phyloP scores from a whole-genome alignment of 164 flowering plant species.

The Buxus sempervirens region DNA sequence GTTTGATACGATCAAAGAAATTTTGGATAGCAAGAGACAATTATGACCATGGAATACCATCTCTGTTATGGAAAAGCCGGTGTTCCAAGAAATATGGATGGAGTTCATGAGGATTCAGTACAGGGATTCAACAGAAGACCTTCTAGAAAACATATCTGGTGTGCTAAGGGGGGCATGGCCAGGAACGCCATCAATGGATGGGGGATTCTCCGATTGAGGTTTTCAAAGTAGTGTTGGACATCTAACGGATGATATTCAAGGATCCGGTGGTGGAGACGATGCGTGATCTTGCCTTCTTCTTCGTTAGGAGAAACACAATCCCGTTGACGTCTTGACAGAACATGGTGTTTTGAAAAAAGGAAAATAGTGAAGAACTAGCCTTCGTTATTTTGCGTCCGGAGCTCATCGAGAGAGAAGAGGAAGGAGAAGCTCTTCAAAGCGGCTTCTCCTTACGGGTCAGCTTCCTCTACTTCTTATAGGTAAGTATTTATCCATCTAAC shows the following conservation, averaged over 20 bases:
- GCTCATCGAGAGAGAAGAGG: no score
- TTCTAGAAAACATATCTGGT: slow-evolving; percentile 50
- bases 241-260: slow-evolving; percentile 81
- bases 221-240: slow-evolving; percentile 65
- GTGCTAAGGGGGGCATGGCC: slow-evolving; percentile 60
- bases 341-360: slow-evolving; percentile 47
- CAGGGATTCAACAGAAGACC: slow-evolving; percentile 43
- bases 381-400: neutral
- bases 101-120: slow-evolving; percentile 54
- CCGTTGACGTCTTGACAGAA: slow-evolving; percentile 50
- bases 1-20: slow-evolving; percentile 67
- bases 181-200: slow-evolving; percentile 49
- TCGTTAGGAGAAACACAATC: slow-evolving; percentile 22
- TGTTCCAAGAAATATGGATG: slow-evolving; percentile 51
- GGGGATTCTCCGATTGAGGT: slow-evolving; percentile 57
- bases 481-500: no score
- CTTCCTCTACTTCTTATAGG: no score
- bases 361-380: no score
- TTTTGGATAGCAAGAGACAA: slow-evolving; percentile 42
- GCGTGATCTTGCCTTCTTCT: slow-evolving; percentile 46
- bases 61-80: slow-evolving; percentile 6
- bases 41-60: slow-evolving; percentile 61
- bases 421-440: no score
- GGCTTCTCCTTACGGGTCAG: no score
- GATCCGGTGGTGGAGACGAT: slow-evolving; percentile 78